Evolutionary conservation across 73 alveolate species (phyloP), one percentile per base, ranked within the genome.

Genomic region (Tetrahymena malaccensis): DNA sequence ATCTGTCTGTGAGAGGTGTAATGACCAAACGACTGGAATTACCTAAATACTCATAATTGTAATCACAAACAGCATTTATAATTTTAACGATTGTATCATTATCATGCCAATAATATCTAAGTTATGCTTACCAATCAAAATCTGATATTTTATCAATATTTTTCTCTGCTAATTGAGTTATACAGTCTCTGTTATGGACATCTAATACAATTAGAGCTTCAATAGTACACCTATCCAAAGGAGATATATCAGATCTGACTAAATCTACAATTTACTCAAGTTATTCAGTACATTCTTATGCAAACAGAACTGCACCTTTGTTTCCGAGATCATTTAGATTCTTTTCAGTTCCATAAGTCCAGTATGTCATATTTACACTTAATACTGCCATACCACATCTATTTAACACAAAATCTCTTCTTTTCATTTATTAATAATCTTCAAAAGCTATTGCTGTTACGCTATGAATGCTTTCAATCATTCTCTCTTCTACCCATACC

Each of bases 1-100:
- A 99, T 97, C 99, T 97, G 93, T 98, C 99, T 95, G 99, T 99
- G 85, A 99, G 97, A 1, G 99, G 99, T 6, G 99, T 99, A 94
- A 99, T 99, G 38, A 98, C 99, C 94, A 99, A 97, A 94, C 99
- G 96, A 56, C 97, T 98, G 12, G 98, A 98, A 93, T 98, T 98
- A 21, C 99, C 99, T 10, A 98, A 98, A 96, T 98, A 98, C 97
- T 98, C 99, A 98, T 97, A 98, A 98, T 98, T 96, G 95, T 99
- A 97, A 93, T 98, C 98, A 96, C 99, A 94, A 94, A 96, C 97
- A 85, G 99, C 98, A 96, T 99, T 98, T 93, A 98, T 96, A 97
- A 98, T 97, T 98, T 98, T 99, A 34, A 99, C 99, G 93, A 96
- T 96, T 94, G 98, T 97, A 96, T 99, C 97, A 95, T 98, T 99